phyloP scores from a whole-genome alignment of 139 green algal genomes.

The Chlamydomonas schloesseri region DNA sequence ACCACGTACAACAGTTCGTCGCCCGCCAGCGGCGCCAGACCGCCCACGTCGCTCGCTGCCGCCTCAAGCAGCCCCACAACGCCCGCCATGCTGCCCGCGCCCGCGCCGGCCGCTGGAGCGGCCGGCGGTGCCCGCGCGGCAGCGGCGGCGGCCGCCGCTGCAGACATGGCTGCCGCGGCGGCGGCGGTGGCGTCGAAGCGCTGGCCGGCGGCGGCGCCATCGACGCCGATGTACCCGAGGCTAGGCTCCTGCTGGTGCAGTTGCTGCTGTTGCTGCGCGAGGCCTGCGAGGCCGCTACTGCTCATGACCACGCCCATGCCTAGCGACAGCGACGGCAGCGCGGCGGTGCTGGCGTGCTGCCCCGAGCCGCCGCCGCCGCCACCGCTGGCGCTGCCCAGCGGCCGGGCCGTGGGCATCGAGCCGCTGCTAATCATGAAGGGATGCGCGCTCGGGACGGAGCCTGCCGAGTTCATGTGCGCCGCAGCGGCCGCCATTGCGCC shows the following conservation, averaged over 20 bases:
- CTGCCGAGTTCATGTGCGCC: no score
- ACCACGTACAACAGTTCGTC: conserved; percentile 35
- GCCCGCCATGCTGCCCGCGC: neutral
- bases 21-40: neutral
- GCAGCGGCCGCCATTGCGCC: no score
- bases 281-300: neutral
- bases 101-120: neutral
- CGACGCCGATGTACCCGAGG: neutral
- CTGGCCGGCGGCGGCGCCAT: neutral
- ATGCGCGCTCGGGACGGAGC: no score
- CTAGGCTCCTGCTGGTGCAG: neutral
- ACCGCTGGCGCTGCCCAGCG: no score
- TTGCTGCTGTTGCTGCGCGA: no score
- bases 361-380: no score
- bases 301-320: neutral
- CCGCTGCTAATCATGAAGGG: no score
- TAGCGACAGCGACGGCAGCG: conserved; percentile 10
- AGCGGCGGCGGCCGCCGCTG: no score
- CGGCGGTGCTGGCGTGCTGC: neutral
- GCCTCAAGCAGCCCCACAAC: neutral
- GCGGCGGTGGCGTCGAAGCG: no score
- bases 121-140: no score
- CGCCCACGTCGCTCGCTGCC: neutral
- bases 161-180: no score
- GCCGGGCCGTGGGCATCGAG: neutral